phyloP scores from a whole-genome alignment of 495 filamentous ascomycete genomes.

The Talaromyces liani region DNA sequence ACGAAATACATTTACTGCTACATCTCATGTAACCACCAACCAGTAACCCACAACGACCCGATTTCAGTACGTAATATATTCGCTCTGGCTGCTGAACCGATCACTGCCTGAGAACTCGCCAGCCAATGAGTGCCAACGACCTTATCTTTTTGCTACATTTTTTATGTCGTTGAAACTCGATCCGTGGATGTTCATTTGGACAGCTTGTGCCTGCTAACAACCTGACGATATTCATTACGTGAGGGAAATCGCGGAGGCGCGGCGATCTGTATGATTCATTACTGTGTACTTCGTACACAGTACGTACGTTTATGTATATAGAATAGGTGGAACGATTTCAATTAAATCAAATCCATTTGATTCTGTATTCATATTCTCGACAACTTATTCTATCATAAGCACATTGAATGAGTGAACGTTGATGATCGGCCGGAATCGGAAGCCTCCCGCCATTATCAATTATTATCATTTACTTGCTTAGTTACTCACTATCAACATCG shows the following conservation, averaged over 20 bases:
- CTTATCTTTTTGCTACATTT: not conserved
- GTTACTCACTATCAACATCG: not conserved
- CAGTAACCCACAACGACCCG: not conserved
- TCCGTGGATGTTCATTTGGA: not conserved
- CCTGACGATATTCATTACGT: conserved; percentile 1
- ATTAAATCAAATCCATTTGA: not conserved
- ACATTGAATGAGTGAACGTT: not conserved
- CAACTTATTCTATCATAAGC: not conserved
- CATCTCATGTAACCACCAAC: not conserved
- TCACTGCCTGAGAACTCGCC: not conserved
- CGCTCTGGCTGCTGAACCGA: not conserved
- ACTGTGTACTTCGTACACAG: not conserved
- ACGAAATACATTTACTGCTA: not conserved
- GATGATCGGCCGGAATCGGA: not conserved
- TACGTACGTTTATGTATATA: not conserved
- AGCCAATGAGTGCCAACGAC: not conserved
- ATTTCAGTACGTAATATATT: conserved; percentile 1
- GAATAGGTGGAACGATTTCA: not conserved
- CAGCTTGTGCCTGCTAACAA: not conserved
- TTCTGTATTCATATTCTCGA: not conserved
- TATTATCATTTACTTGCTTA: not conserved
- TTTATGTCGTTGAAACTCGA: not conserved
- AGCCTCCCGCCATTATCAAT: not conserved
- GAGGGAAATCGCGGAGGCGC: not conserved
- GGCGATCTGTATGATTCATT: conserved; percentile 1